phyloP scores from a whole-genome alignment of 176 grass and related monocot species.

The Stipa capillata region DNA sequence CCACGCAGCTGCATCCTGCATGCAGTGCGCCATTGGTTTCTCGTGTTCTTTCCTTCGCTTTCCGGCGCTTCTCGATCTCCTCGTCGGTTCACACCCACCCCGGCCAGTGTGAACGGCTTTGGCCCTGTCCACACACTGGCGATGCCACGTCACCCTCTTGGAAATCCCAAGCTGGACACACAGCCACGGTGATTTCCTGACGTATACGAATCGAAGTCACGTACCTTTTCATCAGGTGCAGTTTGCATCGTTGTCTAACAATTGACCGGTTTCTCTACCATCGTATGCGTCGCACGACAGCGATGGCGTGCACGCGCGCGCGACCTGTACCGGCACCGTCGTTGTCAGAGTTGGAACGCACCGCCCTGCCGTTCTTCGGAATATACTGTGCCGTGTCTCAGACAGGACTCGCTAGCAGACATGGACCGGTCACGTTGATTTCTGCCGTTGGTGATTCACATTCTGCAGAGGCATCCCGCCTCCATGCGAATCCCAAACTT shows the following conservation, averaged over 20 bases:
- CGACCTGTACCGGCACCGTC: not conserved
- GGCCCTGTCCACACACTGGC: constrained; percentile 25
- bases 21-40: not conserved
- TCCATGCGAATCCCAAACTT: too few relatives aligned
- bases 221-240: not conserved
- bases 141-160: constrained; percentile 6
- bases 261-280: constrained; percentile 2
- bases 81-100: constrained; percentile 19
- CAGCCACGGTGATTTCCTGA: not conserved
- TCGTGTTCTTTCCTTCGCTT: not conserved
- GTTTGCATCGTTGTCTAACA: constrained; percentile 15
- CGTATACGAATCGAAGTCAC: not conserved
- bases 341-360: constrained; percentile 3
- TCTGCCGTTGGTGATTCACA: not conserved
- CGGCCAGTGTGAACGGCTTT: constrained; percentile 11
- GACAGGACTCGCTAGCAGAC: not conserved
- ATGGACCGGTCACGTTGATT: not conserved
- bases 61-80: not conserved
- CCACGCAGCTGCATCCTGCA: not conserved
- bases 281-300: not conserved
- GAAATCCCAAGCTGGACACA: not conserved
- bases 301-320: constrained; percentile 22
- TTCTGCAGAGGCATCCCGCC: not conserved
- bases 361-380: not conserved
- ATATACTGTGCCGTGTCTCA: not conserved